Percentiles rank a stretch among this genome's conserved stretches.
Conservation (phyloP, 1,139 yeast species). For the Kodamaea anthophila region DNA sequence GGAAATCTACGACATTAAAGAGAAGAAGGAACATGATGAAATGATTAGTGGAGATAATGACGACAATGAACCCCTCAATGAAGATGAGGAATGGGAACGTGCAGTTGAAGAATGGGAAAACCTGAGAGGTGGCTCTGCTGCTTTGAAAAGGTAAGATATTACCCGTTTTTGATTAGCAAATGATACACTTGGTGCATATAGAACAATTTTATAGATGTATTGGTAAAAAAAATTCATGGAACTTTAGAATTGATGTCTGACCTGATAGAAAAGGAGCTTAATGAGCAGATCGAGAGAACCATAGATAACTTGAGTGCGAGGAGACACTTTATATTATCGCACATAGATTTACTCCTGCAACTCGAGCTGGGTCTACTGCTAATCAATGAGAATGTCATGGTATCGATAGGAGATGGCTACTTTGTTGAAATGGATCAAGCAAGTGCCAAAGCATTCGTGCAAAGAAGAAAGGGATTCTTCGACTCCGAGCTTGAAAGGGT, state of each 20-base stretch:
- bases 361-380: no score
- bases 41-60: constrained; percentile 22
- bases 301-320: constrained; percentile 12
- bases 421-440: constrained; percentile 41
- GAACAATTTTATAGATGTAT: no score
- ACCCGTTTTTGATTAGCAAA: no score
- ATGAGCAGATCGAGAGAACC: constrained; percentile 11
- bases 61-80: constrained; percentile 33
- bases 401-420: constrained; percentile 55
- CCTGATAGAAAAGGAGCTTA: not conserved
- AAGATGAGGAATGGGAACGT: constrained; percentile 67
- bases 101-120: constrained; percentile 63
- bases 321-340: constrained; percentile 11
- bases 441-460: constrained; percentile 44
- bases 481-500: constrained; percentile 33
- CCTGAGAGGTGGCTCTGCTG: constrained; percentile 13
- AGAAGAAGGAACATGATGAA: constrained; percentile 41
- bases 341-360: constrained; percentile 9
- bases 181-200: no score
- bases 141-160: constrained; percentile 6
- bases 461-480: constrained; percentile 32
- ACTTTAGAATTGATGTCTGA: not conserved
- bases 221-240: constrained; percentile 1
- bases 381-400: no score
- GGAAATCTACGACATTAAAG: constrained; percentile 62